Conservation (phyloP, 495 filamentous ascomycete species). For the Cetradonia linearis region DNA sequence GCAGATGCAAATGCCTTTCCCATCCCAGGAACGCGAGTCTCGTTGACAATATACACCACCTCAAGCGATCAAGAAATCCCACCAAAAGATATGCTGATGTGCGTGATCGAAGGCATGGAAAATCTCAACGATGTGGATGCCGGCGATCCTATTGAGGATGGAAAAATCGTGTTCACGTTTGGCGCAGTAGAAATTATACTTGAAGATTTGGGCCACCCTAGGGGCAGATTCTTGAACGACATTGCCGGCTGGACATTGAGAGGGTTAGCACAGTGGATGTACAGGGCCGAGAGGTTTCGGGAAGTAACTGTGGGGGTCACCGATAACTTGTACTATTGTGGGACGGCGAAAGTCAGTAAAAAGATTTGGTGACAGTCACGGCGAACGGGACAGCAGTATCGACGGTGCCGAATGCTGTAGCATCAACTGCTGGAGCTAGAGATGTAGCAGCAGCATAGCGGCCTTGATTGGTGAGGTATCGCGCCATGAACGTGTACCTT, state of each 20-base stretch:
- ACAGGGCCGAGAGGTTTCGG: neutral
- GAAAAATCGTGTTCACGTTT: neutral
- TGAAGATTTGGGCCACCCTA: neutral
- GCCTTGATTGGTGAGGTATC: neutral
- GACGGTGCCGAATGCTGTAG: neutral
- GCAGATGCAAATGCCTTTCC: neutral
- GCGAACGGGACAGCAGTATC: neutral
- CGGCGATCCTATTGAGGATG: neutral
- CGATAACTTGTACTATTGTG: neutral
- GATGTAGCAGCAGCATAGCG: neutral
- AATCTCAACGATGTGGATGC: neutral
- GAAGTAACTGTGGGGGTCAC: neutral
- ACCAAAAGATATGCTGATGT: slow-evolving; percentile 7
- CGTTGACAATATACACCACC: neutral
- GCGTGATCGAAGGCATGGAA: slow-evolving; percentile 3
- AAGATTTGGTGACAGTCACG: neutral
- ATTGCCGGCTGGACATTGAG: slow-evolving; percentile 2
- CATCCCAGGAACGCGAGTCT: neutral
- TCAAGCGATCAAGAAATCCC: neutral
- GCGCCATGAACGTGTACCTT: neutral
- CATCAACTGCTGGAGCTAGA: neutral
- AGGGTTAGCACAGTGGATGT: slow-evolving; percentile 9
- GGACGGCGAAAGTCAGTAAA: neutral
- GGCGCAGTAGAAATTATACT: neutral
- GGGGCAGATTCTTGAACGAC: neutral